Conservation (phyloP, 2,329 filamentous ascomycete genomes). For the Gaeumannomyces tritici region DNA sequence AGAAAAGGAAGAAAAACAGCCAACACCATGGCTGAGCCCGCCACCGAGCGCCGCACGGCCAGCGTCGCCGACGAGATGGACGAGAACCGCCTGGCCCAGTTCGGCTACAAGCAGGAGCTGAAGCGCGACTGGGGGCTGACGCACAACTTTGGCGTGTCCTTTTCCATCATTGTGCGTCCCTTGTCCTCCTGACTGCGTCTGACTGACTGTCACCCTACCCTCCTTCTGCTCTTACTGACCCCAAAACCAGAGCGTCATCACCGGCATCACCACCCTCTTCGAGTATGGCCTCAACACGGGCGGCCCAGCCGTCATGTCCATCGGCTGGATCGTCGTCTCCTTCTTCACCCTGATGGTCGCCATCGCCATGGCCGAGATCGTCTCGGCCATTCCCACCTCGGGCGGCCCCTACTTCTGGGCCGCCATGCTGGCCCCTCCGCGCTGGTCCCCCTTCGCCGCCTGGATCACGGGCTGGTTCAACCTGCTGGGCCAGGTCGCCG, state of each 20-base stretch:
- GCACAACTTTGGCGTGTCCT: conserved; percentile 53
- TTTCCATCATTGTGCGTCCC: conserved; percentile 45
- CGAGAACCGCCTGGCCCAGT: conserved; percentile 40
- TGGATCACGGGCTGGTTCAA: conserved; percentile 34
- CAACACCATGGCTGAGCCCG: conserved; percentile 11
- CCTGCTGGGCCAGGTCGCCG: conserved; percentile 29
- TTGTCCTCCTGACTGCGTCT: too few relatives aligned
- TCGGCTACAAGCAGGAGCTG: conserved; percentile 52
- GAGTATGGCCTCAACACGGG: conserved; percentile 45
- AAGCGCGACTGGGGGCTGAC: conserved; percentile 46
- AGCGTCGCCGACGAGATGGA: conserved; percentile 25
- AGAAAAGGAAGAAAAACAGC: neutral
- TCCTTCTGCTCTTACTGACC: neutral
- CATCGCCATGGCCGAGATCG: conserved; percentile 48
- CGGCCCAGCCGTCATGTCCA: conserved; percentile 44
- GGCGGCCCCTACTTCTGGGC: conserved; percentile 54
- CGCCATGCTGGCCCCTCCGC: conserved; percentile 41
- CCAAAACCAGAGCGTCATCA: conserved; percentile 41
- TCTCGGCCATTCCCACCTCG: conserved; percentile 47
- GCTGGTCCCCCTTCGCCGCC: conserved; percentile 25
- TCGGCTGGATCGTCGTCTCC: conserved; percentile 44
- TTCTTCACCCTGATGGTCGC: conserved; percentile 47
- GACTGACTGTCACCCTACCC: neutral
- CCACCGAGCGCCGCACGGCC: conserved; percentile 15
- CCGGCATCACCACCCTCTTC: conserved; percentile 49